A percentile compares a stretch with the other conserved stretches of the same genome.
Evolutionary conservation across 805 yeast genomes (phyloP).

Genomic region (Cyberlindnera suaveolens): DNA sequence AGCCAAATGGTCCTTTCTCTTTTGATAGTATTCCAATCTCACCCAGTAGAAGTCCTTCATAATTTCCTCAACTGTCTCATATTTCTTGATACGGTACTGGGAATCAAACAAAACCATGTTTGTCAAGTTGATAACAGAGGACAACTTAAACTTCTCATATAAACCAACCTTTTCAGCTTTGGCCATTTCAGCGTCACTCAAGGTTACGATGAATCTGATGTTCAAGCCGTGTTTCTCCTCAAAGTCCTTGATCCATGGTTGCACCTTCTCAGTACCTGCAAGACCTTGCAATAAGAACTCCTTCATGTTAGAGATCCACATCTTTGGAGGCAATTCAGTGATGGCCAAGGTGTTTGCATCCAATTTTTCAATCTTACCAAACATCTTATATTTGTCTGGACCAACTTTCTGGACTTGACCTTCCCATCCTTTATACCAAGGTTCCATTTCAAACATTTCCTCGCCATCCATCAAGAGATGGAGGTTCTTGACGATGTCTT

Average conservation of each 20-base stretch:
- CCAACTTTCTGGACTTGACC: constrained; percentile 66
- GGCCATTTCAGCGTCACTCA: constrained; percentile 76
- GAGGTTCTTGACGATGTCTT: constrained; percentile 71
- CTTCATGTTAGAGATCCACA: constrained; percentile 90
- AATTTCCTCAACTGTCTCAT: constrained; percentile 70
- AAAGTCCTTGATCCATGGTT: constrained; percentile 89
- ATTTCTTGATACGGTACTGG: constrained; percentile 78
- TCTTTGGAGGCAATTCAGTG: constrained; percentile 85
- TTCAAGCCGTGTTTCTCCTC: constrained; percentile 87
- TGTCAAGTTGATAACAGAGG: constrained; percentile 58
- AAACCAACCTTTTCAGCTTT: constrained; percentile 71
- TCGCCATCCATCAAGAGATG: constrained; percentile 68
- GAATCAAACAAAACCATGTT: constrained; percentile 98
- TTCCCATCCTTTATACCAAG: constrained; percentile 96
- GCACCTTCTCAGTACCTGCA: constrained; percentile 64
- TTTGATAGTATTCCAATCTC: constrained; percentile 84
- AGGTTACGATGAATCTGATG: constrained; percentile 70
- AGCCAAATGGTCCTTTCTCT: constrained; percentile 77
- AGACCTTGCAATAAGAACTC: constrained; percentile 73
- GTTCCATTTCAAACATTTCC: constrained; percentile 65
- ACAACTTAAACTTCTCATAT: constrained; percentile 76
- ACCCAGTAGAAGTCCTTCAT: constrained; percentile 79
- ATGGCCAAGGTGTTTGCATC: constrained; percentile 80
- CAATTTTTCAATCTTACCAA: constrained; percentile 74
- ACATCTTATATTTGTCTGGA: constrained; percentile 65